A percentile compares a stretch with the other conserved stretches of the same genome.
These are phyloP conservation scores for Diplodia intermedia DNA, from an alignment of 2,329 filamentous ascomycete genomes.

Conservation along the genomic window DNA sequence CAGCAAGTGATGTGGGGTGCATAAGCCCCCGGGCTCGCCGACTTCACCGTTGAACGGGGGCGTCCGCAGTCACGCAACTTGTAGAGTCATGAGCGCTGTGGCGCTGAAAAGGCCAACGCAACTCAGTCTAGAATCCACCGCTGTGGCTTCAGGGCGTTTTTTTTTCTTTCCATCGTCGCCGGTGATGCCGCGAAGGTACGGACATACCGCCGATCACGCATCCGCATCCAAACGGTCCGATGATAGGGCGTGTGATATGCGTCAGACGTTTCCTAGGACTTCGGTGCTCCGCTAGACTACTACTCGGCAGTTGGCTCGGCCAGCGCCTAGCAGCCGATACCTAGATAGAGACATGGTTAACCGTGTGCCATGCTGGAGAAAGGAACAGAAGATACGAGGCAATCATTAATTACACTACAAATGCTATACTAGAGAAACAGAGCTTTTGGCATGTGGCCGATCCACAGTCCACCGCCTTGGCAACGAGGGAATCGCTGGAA, in stretches of 20 bases:
- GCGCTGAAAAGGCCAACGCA: slow-evolving; percentile 5
- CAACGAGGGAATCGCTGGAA: slow-evolving; percentile 16
- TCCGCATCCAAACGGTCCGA: slow-evolving; percentile 12
- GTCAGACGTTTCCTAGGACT: not conserved
- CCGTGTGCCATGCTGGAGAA: not conserved
- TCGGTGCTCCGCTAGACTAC: too few relatives aligned
- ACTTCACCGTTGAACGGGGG: slow-evolving; percentile 2
- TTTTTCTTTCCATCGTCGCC: not conserved
- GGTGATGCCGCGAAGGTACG: not conserved
- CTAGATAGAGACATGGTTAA: too few relatives aligned
- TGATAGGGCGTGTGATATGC: not conserved
- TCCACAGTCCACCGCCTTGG: not conserved
- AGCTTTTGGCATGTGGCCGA: slow-evolving; percentile 14
- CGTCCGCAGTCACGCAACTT: too few relatives aligned
- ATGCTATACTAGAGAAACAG: not conserved
- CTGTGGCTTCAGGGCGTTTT: slow-evolving; percentile 7
- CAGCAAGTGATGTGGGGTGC: slow-evolving; percentile 12
- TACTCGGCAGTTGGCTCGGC: not conserved
- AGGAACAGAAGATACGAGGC: not conserved
- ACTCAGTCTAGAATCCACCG: not conserved
- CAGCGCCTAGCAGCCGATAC: not conserved
- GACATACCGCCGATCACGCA: not conserved
- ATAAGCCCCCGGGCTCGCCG: slow-evolving; percentile 11
- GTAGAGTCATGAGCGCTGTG: not conserved
- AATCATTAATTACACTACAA: not conserved